Percentiles rank a stretch among this genome's conserved stretches.
Conservation (phyloP, 73 alveolate genomes). For the Loxodes magnus region DNA sequence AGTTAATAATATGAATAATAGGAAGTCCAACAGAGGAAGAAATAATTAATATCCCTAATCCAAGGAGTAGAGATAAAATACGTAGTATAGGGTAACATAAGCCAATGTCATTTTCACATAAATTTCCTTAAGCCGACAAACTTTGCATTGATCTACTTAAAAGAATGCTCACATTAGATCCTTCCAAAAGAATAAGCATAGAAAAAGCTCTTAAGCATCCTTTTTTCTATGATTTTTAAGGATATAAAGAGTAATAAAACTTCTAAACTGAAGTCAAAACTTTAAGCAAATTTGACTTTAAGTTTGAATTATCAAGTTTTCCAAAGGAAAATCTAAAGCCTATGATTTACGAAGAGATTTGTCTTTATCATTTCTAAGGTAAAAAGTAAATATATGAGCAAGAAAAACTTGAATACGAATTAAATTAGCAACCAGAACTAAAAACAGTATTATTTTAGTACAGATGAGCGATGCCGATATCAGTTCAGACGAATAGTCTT, state of each 20-base stretch:
- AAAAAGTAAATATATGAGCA: neutral
- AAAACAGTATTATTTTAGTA: too few species aligned
- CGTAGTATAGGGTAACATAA: constrained; percentile 6
- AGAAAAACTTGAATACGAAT: neutral
- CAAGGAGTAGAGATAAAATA: constrained; percentile 3
- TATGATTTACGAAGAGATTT: constrained; percentile 32
- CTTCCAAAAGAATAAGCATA: constrained; percentile 65
- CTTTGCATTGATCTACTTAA: constrained; percentile 35
- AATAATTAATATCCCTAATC: constrained; percentile 23
- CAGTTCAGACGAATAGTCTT: too few species aligned
- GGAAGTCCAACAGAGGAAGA: constrained; percentile 54
- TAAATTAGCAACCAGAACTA: neutral
- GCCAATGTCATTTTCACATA: constrained; percentile 26
- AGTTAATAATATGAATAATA: constrained; percentile 30
- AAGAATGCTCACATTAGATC: constrained; percentile 41
- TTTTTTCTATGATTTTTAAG: constrained; percentile 37
- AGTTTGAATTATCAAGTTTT: constrained; percentile 32
- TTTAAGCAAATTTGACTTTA: constrained; percentile 42
- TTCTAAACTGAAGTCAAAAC: constrained; percentile 13
- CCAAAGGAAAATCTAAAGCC: constrained; percentile 15
- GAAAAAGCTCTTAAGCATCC: constrained; percentile 85
- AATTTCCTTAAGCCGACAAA: constrained; percentile 37
- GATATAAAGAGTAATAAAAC: constrained; percentile 53
- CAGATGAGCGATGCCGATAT: too few species aligned
- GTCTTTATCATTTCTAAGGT: constrained; percentile 25